Evolutionary conservation across 148 eudicot genomes (phyloP).

Genomic region (Rhododendron molle): DNA sequence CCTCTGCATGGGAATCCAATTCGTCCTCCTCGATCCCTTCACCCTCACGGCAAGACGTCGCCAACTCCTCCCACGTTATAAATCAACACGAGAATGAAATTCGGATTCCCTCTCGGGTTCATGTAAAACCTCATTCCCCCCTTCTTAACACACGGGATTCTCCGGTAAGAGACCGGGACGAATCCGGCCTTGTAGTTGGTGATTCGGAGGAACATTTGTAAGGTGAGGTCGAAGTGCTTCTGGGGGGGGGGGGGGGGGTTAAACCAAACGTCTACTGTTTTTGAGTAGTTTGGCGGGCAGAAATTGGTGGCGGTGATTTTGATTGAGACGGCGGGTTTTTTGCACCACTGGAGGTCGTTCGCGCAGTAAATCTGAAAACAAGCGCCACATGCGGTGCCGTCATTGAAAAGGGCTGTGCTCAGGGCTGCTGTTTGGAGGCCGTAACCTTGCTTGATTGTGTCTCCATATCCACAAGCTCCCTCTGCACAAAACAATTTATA

Average conservation of each 20-base stretch:
- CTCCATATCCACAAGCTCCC: slow-evolving; percentile 55
- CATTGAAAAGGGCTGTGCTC: slow-evolving; percentile 52
- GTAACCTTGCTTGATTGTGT: slow-evolving; percentile 20
- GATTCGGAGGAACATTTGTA: slow-evolving; percentile 38
- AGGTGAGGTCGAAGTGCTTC: slow-evolving; percentile 32
- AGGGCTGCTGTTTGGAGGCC: slow-evolving; percentile 33
- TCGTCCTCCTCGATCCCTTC: slow-evolving; percentile 37
- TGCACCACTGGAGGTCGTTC: slow-evolving; percentile 33
- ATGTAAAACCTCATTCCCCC: slow-evolving; percentile 49
- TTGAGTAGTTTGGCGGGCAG: slow-evolving; percentile 38
- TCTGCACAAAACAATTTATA: slow-evolving; percentile 20
- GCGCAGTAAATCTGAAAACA: slow-evolving; percentile 41
- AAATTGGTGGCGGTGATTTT: slow-evolving; percentile 7
- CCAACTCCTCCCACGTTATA: slow-evolving; percentile 49
- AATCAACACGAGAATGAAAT: slow-evolving; percentile 40
- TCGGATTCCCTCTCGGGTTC: slow-evolving; percentile 23
- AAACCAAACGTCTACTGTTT: slow-evolving; percentile 32
- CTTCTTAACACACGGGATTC: slow-evolving; percentile 24
- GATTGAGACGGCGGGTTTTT: slow-evolving; percentile 4
- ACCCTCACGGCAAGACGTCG: slow-evolving; percentile 25
- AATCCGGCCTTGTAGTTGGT: slow-evolving; percentile 40
- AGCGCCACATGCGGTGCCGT: slow-evolving; percentile 40
- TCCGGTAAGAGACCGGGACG: slow-evolving; percentile 30
- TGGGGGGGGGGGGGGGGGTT: slow-evolving; percentile 39
- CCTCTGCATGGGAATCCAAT: slow-evolving; percentile 36